Percentiles rank a stretch among this genome's conserved stretches.
phyloP scores from a whole-genome alignment of 2,329 filamentous ascomycete species.

The Fusarium staphyleae region DNA sequence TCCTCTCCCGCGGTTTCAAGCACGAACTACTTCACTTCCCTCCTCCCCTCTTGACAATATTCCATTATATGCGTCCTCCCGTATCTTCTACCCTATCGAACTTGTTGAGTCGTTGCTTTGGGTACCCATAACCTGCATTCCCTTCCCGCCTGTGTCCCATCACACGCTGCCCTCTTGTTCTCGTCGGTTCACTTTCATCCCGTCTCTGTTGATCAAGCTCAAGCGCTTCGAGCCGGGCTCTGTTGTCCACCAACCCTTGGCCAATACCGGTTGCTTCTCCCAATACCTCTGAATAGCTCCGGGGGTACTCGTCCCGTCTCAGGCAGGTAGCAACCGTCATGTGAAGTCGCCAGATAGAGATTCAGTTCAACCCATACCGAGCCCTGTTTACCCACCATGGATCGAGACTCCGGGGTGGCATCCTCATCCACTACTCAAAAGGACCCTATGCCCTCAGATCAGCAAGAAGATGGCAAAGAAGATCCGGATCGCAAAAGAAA shows the following conservation, averaged over 20 bases:
- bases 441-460: slow-evolving; percentile 43
- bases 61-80: slow-evolving; percentile 12
- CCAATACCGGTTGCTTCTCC: slow-evolving; percentile 13
- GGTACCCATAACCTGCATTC: background rate
- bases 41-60: background rate
- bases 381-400: slow-evolving; percentile 21
- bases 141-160: slow-evolving; percentile 9
- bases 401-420: slow-evolving; percentile 21
- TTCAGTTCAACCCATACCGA: too few relatives aligned
- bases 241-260: slow-evolving; percentile 2
- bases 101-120: background rate
- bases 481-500: slow-evolving; percentile 56
- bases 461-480: slow-evolving; percentile 49
- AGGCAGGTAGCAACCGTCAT: slow-evolving; percentile 27
- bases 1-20: slow-evolving; percentile 7
- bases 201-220: slow-evolving; percentile 10
- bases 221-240: slow-evolving; percentile 6
- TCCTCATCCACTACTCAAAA: slow-evolving; percentile 26
- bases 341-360: slow-evolving; percentile 22
- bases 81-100: slow-evolving; percentile 8
- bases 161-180: slow-evolving; percentile 8
- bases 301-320: slow-evolving; percentile 6
- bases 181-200: slow-evolving; percentile 3
- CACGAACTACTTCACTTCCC: slow-evolving; percentile 10
- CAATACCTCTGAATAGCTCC: slow-evolving; percentile 17